Evolutionary conservation across 2,329 filamentous ascomycete species (phyloP).

Genomic region (Diaporthe velutina): DNA sequence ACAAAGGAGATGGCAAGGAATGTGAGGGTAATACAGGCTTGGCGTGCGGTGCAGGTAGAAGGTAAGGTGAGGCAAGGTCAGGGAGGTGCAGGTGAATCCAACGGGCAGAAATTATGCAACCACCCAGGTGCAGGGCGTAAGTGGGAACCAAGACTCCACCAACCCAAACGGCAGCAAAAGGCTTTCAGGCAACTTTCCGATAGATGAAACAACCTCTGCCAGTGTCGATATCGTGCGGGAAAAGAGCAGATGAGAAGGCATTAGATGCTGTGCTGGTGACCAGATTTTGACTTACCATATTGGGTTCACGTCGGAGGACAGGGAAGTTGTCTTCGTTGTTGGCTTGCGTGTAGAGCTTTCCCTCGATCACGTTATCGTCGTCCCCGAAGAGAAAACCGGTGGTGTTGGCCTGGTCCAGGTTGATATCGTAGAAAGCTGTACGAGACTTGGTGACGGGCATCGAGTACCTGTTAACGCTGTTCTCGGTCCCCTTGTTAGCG

Average conservation of each 20-base stretch:
- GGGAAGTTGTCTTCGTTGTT: slow-evolving; percentile 88
- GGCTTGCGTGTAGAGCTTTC: slow-evolving; percentile 78
- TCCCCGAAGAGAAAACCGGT: slow-evolving; percentile 88
- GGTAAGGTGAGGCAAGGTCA: neutral
- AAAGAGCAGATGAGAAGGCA: neutral
- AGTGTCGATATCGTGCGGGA: neutral
- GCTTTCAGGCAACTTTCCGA: slow-evolving; percentile 59
- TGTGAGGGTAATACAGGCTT: neutral
- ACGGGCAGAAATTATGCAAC: slow-evolving; percentile 9
- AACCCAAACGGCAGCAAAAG: slow-evolving; percentile 26
- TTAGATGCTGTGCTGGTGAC: neutral
- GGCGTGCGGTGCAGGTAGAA: neutral
- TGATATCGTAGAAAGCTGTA: slow-evolving; percentile 74
- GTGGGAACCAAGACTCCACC: slow-evolving; percentile 12
- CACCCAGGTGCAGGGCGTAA: slow-evolving; percentile 2
- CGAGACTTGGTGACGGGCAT: slow-evolving; percentile 87
- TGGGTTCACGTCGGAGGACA: slow-evolving; percentile 75
- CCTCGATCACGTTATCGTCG: slow-evolving; percentile 75
- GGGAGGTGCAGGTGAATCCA: neutral
- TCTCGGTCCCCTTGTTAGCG: slow-evolving; percentile 29
- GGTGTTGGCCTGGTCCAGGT: slow-evolving; percentile 85
- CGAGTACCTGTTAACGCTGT: slow-evolving; percentile 88
- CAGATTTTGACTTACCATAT: slow-evolving; percentile 56
- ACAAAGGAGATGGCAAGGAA: slow-evolving; percentile 17
- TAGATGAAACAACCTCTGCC: slow-evolving; percentile 48